phyloP scores from a whole-genome alignment of 345 rosid species.

The Populus euphratica region DNA sequence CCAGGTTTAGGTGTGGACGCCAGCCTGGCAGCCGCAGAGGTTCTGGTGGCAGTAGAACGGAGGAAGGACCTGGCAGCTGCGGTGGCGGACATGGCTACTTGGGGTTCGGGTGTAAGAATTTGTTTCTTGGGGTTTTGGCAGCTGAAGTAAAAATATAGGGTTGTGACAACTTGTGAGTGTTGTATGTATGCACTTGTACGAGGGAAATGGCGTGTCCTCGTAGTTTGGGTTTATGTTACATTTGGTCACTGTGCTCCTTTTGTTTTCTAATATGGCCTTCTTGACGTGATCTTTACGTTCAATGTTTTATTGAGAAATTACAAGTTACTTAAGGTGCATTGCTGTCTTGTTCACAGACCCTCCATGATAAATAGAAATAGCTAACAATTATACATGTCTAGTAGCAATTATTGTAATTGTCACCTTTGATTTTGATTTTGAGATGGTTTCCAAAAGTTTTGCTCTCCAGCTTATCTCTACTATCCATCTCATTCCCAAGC shows the following conservation, averaged over 20 bases:
- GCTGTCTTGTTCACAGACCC: too few relatives aligned
- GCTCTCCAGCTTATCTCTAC: background rate
- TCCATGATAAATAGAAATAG: too few relatives aligned
- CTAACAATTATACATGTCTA: too few relatives aligned
- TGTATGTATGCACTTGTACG: background rate
- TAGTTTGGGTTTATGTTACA: background rate
- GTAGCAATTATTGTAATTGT: too few relatives aligned
- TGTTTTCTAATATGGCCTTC: background rate
- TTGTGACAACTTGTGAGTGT: background rate
- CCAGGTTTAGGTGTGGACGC: conserved; percentile 34
- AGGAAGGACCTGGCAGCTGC: conserved; percentile 60
- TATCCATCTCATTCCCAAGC: background rate
- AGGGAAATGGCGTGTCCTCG: background rate
- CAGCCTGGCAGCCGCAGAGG: conserved; percentile 26
- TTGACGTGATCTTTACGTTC: background rate
- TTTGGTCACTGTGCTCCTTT: background rate
- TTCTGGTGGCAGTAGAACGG: conserved; percentile 44
- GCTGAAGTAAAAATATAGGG: background rate
- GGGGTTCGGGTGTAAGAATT: background rate
- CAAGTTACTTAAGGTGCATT: too few relatives aligned
- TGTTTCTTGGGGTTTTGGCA: background rate
- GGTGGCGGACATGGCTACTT: conserved; percentile 46
- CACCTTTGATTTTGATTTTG: too few relatives aligned
- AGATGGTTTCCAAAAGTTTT: too few relatives aligned
- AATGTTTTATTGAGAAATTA: background rate